Evolutionary conservation across 441 rosid genomes (phyloP).

Genomic region (Croton setiger): DNA sequence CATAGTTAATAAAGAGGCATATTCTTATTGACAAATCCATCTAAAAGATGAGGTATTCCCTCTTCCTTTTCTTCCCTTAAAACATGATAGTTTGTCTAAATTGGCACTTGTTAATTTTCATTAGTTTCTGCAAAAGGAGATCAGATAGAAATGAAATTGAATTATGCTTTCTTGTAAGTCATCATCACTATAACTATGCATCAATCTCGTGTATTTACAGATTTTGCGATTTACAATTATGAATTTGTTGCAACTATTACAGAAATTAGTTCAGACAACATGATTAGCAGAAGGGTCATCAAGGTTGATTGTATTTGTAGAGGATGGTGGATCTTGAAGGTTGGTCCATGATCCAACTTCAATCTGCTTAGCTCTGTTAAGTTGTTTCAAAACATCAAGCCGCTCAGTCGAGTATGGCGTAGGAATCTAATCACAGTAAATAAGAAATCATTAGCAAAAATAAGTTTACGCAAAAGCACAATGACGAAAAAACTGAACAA

Average conservation of each 20-base stretch:
- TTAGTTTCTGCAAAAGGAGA: neutral
- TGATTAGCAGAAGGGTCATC: slow-evolving; percentile 30
- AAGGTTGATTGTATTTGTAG: slow-evolving; percentile 20
- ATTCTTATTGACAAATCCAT: neutral
- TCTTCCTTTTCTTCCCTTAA: neutral
- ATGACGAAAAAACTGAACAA: neutral
- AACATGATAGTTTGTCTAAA: neutral
- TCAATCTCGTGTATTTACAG: slow-evolving; percentile 14
- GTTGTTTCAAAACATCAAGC: slow-evolving; percentile 53
- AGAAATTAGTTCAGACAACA: neutral
- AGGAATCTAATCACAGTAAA: slow-evolving; percentile 44
- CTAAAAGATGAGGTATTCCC: too few species aligned
- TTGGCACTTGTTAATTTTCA: neutral
- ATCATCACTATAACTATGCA: neutral
- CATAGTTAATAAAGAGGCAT: slow-evolving; percentile 17
- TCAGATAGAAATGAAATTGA: neutral
- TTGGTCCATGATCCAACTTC: slow-evolving; percentile 42
- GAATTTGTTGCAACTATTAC: neutral
- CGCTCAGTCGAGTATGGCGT: slow-evolving; percentile 62
- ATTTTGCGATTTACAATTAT: neutral
- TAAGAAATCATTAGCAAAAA: slow-evolving; percentile 5
- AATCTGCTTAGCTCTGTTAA: slow-evolving; percentile 55
- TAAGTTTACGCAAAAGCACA: neutral
- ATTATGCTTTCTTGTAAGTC: neutral
- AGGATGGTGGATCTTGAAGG: slow-evolving; percentile 37